Evolutionary conservation across 1,284 basidiomycete genomes (phyloP).

Genomic region (Trichosporon coremiiforme): DNA sequence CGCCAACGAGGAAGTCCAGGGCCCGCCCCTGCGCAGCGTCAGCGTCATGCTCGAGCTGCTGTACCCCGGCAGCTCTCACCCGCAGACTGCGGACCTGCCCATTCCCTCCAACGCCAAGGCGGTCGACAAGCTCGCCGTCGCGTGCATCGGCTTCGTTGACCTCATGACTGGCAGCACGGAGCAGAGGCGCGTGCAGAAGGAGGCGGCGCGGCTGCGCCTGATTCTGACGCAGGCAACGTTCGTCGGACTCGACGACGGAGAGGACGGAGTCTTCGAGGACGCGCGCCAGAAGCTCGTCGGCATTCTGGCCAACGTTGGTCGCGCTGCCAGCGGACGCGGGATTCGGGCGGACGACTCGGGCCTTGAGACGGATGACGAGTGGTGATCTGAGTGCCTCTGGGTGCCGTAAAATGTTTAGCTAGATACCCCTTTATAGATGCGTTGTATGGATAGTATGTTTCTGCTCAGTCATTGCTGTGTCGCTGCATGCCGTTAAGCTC

Average conservation of each 20-base stretch:
- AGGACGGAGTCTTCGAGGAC: constrained; percentile 38
- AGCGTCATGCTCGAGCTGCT: constrained; percentile 51
- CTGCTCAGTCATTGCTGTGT: no score
- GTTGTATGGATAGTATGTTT: constrained; percentile 13
- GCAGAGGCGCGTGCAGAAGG: constrained; percentile 41
- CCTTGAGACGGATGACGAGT: constrained; percentile 51
- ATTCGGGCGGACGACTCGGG: constrained; percentile 51
- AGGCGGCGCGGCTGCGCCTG: constrained; percentile 43
- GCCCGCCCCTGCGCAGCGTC: constrained; percentile 40
- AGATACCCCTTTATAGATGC: neutral
- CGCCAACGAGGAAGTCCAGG: constrained; percentile 50
- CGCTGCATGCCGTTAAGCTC: no score
- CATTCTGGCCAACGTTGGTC: constrained; percentile 44
- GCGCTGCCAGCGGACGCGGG: constrained; percentile 45
- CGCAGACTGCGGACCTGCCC: constrained; percentile 20
- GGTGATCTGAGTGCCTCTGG: no score
- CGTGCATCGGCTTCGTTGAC: constrained; percentile 51
- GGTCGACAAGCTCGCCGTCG: constrained; percentile 51
- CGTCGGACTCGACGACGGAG: constrained; percentile 36
- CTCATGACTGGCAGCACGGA: constrained; percentile 44
- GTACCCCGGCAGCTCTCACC: constrained; percentile 41
- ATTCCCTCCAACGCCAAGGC: constrained; percentile 43
- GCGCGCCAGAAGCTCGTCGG: constrained; percentile 51
- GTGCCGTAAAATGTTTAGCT: neutral
- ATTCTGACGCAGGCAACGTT: constrained; percentile 50